phyloP scores from a whole-genome alignment of 768 basidiomycete genomes.

The Serendipita indica region DNA sequence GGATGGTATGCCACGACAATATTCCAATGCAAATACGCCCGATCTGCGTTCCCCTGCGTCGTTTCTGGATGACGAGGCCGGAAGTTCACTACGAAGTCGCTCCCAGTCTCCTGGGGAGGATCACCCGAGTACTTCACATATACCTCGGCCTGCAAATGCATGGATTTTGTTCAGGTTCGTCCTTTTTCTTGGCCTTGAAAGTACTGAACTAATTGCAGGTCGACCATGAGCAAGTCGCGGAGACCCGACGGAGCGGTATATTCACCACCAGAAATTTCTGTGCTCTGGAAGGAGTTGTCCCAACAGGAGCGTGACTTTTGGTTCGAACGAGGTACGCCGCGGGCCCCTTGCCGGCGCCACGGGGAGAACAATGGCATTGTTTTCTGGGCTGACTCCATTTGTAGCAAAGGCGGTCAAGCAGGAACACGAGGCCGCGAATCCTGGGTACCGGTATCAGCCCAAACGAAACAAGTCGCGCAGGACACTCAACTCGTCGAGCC shows the following conservation, averaged over 20 bases:
- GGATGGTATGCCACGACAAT: not conserved
- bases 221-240: not conserved
- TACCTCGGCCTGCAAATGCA: not conserved
- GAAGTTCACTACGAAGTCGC: not conserved
- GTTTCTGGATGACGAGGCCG: not conserved
- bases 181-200: not conserved
- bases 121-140: not conserved
- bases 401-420: slow-evolving; percentile 4
- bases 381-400: not conserved
- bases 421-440: slow-evolving; percentile 1
- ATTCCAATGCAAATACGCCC: not conserved
- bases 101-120: not conserved
- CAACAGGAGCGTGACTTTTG: not conserved
- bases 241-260: not conserved
- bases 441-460: not conserved
- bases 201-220: not conserved
- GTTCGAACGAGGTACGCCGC: not conserved
- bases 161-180: slow-evolving; percentile 1
- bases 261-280: slow-evolving; percentile 5
- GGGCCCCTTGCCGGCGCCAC: not conserved
- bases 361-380: not conserved
- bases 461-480: not conserved
- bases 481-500: not conserved
- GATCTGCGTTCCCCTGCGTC: not conserved
- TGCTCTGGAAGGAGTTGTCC: not conserved